Evolutionary conservation across 805 yeast genomes (phyloP).

Genomic region (Gaillardinia entomophila): DNA sequence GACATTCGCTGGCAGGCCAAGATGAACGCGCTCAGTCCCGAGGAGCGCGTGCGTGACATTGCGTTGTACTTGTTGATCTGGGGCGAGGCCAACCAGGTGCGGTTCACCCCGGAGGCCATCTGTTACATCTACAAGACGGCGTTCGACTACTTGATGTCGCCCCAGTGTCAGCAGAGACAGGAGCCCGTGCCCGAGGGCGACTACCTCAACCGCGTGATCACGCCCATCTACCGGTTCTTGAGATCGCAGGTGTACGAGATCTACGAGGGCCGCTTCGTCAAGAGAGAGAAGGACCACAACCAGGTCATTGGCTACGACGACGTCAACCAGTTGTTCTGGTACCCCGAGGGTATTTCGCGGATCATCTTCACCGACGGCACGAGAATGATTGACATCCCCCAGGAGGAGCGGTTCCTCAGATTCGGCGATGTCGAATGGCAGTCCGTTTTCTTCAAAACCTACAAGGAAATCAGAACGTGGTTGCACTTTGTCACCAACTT

Average conservation of each 20-base stretch:
- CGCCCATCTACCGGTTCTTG: slow-evolving; percentile 79
- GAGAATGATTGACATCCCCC: slow-evolving; percentile 83
- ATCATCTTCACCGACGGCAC: slow-evolving; percentile 89
- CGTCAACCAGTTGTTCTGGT: slow-evolving; percentile 98
- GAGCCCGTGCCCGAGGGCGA: slow-evolving; percentile 88
- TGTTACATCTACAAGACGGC: slow-evolving; percentile 96
- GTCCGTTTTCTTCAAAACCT: slow-evolving; percentile 90
- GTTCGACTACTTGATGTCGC: slow-evolving; percentile 80
- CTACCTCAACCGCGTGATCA: slow-evolving; percentile 83
- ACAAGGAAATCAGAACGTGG: slow-evolving; percentile 96
- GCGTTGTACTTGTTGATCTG: slow-evolving; percentile 71
- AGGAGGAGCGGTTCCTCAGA: slow-evolving; percentile 81
- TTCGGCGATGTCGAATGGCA: slow-evolving; percentile 92
- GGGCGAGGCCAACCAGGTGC: slow-evolving; percentile 93
- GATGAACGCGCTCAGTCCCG: slow-evolving; percentile 67
- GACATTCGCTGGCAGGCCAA: slow-evolving; percentile 85
- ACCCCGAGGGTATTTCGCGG: slow-evolving; percentile 96
- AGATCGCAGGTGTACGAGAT: slow-evolving; percentile 81
- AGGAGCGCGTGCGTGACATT: slow-evolving; percentile 74
- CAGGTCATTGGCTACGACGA: slow-evolving; percentile 90
- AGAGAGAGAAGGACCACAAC: slow-evolving; percentile 82
- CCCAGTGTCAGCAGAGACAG: slow-evolving; percentile 82
- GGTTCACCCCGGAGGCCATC: slow-evolving; percentile 83
- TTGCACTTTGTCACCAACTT: slow-evolving; percentile 90
- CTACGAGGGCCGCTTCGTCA: slow-evolving; percentile 73